Conservation (phyloP, 2,329 filamentous ascomycete species). For the Aureobasidium sp. region DNA sequence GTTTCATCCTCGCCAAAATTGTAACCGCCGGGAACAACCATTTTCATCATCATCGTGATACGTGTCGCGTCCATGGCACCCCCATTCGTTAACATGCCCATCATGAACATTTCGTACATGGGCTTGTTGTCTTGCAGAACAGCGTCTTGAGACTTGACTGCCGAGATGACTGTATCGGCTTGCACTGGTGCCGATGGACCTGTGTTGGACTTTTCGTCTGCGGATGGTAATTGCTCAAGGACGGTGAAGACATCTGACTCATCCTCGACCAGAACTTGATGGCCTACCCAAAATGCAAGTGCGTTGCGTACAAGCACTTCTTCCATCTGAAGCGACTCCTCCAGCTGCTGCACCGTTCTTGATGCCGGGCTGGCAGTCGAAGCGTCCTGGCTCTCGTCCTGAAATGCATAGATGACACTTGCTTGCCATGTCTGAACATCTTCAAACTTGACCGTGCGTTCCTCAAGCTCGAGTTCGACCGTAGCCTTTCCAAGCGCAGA, state of each 20-base stretch:
- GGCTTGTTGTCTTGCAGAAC: constrained; percentile 61
- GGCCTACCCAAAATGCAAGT: constrained; percentile 64
- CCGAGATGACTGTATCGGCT: constrained; percentile 38
- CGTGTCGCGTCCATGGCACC: constrained; percentile 72
- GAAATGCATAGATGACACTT: constrained; percentile 78
- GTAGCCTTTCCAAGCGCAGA: constrained; percentile 72
- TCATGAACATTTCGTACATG: constrained; percentile 86
- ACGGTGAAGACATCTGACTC: constrained; percentile 53
- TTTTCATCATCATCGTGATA: constrained; percentile 92
- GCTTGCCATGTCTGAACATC: constrained; percentile 80
- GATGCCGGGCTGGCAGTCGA: constrained; percentile 20
- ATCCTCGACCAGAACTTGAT: constrained; percentile 56
- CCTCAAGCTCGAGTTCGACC: constrained; percentile 74
- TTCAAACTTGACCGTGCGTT: constrained; percentile 63
- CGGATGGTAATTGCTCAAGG: constrained; percentile 53
- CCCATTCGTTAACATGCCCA: constrained; percentile 92
- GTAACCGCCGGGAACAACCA: constrained; percentile 82
- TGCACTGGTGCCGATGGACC: constrained; percentile 29
- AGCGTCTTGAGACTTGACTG: constrained; percentile 46
- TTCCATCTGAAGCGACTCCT: constrained; percentile 59
- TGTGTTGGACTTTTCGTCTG: constrained; percentile 23
- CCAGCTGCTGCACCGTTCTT: constrained; percentile 40
- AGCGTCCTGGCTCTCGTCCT: constrained; percentile 33
- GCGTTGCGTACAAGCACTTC: constrained; percentile 62
- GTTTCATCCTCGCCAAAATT: constrained; percentile 85